Evolutionary conservation across 352 stramenopile species (phyloP).

Genomic region (Phytopythium sindhum): DNA sequence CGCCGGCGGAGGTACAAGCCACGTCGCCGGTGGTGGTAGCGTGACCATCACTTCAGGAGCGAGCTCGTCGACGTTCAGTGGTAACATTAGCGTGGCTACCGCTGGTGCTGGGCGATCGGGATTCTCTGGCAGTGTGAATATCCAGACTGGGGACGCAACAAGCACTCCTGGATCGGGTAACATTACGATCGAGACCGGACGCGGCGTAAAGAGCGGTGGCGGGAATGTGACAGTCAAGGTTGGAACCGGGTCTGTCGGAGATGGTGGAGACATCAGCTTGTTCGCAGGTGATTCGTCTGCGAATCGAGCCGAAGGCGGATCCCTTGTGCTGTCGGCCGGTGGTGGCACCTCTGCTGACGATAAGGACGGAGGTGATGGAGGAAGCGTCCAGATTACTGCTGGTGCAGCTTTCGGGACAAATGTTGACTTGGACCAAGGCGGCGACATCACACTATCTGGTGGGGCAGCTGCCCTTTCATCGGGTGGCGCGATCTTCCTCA

Average conservation of each 20-base stretch:
- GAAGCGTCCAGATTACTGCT: constrained; percentile 42
- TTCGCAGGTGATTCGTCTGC: constrained; percentile 40
- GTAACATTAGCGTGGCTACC: constrained; percentile 39
- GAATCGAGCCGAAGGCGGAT: constrained; percentile 34
- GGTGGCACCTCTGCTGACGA: constrained; percentile 38
- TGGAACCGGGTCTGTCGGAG: constrained; percentile 35
- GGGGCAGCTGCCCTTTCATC: constrained; percentile 34
- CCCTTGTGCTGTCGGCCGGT: constrained; percentile 44
- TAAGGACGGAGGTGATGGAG: constrained; percentile 57
- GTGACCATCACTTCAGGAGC: constrained; percentile 49
- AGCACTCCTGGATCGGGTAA: constrained; percentile 49
- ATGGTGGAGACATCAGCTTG: constrained; percentile 52
- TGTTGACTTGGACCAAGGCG: constrained; percentile 31
- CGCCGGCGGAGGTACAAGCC: constrained; percentile 36
- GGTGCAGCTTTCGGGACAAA: constrained; percentile 42
- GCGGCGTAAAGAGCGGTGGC: constrained; percentile 36
- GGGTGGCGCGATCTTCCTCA: constrained; percentile 43
- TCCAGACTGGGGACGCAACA: constrained; percentile 63
- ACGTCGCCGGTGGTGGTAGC: constrained; percentile 43
- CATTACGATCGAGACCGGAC: constrained; percentile 65
- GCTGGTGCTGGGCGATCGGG: constrained; percentile 51
- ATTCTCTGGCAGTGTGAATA: constrained; percentile 66
- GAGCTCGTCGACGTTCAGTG: constrained; percentile 52
- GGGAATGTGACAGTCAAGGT: constrained; percentile 61
- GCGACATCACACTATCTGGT: constrained; percentile 30